Evolutionary conservation across 805 yeast species (phyloP), one percentile per base, ranked within the genome.

Genomic region (Candida wancherniae): DNA sequence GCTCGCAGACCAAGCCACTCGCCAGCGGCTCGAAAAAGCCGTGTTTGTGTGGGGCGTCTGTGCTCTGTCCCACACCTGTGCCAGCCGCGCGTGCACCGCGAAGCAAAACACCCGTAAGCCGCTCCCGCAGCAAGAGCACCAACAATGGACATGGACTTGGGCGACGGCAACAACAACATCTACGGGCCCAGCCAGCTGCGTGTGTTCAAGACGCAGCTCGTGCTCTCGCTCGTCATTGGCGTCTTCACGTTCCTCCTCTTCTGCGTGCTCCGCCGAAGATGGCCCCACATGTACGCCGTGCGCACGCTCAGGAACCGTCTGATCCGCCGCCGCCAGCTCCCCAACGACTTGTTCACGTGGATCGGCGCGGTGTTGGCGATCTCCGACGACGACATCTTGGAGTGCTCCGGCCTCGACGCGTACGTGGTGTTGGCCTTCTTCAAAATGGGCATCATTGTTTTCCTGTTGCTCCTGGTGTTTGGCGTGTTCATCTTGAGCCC

Each of bases 281-380:
- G 78, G 62, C 81, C 81, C 7, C 67, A 73, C 36, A 62, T 75
- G 34, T 75, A 74, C 45, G 75, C 78, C 9, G 69, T 75, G 8
- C 44, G 82, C 34, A 68, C 80, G 9, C 57, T 71, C 26, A 50
- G 80, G 37, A 63, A 65, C 44, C 51, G 55, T 29, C 58, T 61
- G 46, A 44, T 48, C 26, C 46, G 43, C 14, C 36, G 36, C 21
- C 63, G 62, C 34, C 57, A 57, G 19, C 55, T 75, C 12, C 80
- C 81, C 10, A 41, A 40, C 26, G 37, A 44, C 32, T 40, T 49
- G 36, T 50, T 53, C 34, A 43, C 42, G 16, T 53, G 58, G 58
- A 50, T 53, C 16, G 29, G 43, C 11, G 50, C 51, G 7, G 51
- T 53, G 16, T 39, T 42, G 39, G 38, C 46, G 24, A 45, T 50